Evolutionary conservation across 129 eudicot genomes (phyloP).

Genomic region (Helianthus tuberosus): DNA sequence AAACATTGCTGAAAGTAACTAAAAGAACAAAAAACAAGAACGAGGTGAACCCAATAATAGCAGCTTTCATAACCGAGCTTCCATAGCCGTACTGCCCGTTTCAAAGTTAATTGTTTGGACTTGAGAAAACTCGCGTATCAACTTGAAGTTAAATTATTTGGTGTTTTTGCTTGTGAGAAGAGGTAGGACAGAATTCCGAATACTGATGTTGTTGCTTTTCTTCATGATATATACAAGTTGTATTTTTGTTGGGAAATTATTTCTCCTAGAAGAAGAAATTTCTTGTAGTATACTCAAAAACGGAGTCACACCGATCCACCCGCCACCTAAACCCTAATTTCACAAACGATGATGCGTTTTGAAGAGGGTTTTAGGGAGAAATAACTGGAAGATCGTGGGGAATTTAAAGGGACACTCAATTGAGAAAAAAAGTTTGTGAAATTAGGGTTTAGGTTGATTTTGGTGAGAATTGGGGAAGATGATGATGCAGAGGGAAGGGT

Average conservation of each 20-base stretch:
- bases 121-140: conserved; percentile 57
- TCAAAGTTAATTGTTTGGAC: conserved; percentile 41
- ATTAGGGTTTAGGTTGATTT: no score
- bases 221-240: conserved; percentile 71
- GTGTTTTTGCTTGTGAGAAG: conserved; percentile 44
- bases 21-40: conserved; percentile 49
- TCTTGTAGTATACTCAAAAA: conserved; percentile 79
- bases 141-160: conserved; percentile 39
- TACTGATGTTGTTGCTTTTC: conserved; percentile 56
- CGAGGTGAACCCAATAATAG: conserved; percentile 45
- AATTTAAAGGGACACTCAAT: no score
- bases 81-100: conserved; percentile 46
- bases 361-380: no score
- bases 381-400: no score
- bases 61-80: conserved; percentile 49
- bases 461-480: no score
- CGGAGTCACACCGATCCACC: conserved; percentile 98
- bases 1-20: conserved; percentile 44
- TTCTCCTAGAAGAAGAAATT: conserved; percentile 38
- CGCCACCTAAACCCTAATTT: no score
- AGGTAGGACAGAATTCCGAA: conserved; percentile 53
- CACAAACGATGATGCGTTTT: no score
- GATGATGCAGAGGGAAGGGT: no score
- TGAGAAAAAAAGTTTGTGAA: no score
- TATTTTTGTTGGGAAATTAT: conserved; percentile 48